These are phyloP conservation scores for Kalanchoe fedtschenkoi DNA, from an alignment of 164 flowering plant genomes.

Conservation along the genomic window DNA sequence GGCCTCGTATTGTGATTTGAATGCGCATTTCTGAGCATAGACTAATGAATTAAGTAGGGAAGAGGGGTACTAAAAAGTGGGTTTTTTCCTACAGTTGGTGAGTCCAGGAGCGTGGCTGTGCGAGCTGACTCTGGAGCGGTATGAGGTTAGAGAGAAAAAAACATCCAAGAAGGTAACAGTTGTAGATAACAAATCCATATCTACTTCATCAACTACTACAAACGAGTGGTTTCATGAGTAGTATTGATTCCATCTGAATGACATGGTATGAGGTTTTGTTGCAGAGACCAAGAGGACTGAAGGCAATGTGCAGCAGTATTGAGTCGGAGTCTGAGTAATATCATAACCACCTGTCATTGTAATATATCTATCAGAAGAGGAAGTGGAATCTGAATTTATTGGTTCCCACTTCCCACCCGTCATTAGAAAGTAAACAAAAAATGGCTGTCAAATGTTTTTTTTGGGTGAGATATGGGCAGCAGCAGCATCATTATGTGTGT, in stretches of 20 bases:
- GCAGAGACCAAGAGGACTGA: neutral
- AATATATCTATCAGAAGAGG: neutral
- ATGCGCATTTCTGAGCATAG: too few relatives aligned
- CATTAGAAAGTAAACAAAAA: too few relatives aligned
- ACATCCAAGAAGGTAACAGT: conserved; percentile 65
- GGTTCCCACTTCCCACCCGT: neutral
- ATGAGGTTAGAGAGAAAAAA: conserved; percentile 86
- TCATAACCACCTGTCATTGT: neutral
- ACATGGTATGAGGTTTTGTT: neutral
- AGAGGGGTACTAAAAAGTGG: neutral
- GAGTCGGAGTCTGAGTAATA: neutral
- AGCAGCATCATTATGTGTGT: too few relatives aligned
- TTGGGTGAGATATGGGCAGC: too few relatives aligned
- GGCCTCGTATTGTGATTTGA: neutral
- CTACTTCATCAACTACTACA: neutral
- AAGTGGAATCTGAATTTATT: neutral
- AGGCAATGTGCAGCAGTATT: neutral
- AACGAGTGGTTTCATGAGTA: neutral
- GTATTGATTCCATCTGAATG: neutral
- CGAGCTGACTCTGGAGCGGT: conserved; percentile 75
- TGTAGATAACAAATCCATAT: neutral
- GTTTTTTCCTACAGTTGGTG: conserved; percentile 40
- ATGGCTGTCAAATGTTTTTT: too few relatives aligned
- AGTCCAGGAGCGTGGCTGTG: conserved; percentile 86
- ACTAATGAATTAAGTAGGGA: neutral